Percentiles rank a stretch among this genome's conserved stretches.
These are phyloP conservation scores for Pseudonitzschia multistriata DNA, from an alignment of 108 stramenopile genomes.

Conservation along the genomic window DNA sequence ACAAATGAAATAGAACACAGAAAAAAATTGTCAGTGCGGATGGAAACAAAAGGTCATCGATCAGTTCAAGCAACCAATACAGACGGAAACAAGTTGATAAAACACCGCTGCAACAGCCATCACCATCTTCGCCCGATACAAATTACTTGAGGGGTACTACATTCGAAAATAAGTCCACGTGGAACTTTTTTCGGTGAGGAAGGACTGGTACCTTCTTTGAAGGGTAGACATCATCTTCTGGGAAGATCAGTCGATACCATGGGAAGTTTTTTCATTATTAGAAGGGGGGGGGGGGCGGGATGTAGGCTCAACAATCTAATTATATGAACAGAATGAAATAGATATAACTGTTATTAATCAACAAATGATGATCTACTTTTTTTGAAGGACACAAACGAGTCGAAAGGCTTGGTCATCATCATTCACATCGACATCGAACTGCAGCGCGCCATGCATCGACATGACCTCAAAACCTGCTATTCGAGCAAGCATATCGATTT, in stretches of 20 bases:
- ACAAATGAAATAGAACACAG: neutral
- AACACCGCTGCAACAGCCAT: neutral
- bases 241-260: neutral
- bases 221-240: neutral
- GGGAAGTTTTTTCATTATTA: neutral
- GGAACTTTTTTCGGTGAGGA: neutral
- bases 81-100: neutral
- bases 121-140: conserved; percentile 1
- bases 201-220: neutral
- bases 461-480: conserved; percentile 62
- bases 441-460: conserved; percentile 73
- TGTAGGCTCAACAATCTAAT: too few species aligned
- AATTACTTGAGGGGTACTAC: neutral
- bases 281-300: too few species aligned
- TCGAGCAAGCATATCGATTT: conserved; percentile 67
- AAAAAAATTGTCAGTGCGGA: neutral
- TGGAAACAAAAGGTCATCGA: neutral
- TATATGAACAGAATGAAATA: too few species aligned
- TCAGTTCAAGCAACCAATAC: neutral
- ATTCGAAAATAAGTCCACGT: neutral
- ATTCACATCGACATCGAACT: conserved; percentile 63
- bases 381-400: conserved; percentile 73
- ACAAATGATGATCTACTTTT: conserved; percentile 16
- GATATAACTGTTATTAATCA: too few species aligned
- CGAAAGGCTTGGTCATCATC: conserved; percentile 77